Evolutionary conservation across 441 rosid species (phyloP), one percentile per base, ranked within the genome.

Genomic region (Codiaeum variegatum): DNA sequence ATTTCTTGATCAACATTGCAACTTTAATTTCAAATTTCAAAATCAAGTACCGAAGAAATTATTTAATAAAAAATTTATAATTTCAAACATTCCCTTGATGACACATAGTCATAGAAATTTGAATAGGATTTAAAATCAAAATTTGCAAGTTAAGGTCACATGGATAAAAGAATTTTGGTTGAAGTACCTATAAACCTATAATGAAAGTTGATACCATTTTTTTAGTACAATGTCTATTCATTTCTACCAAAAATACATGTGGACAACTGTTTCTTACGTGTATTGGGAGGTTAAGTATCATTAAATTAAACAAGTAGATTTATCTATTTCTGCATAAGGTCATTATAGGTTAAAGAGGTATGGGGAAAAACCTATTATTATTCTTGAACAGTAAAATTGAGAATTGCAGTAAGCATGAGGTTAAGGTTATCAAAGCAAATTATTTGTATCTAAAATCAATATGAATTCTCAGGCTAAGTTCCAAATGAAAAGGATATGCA

Each of bases 401-500:
- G 59, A 36, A 77, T 56, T 38, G 89, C 90, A 75, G 95, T 91
- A 78, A 90, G 82, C 84, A 85, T 66, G 80, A 90, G 91, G 67
- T 91, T 92, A 42, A 90, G 82, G 79, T 82, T 90, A 75, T 90
- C 95, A 75, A 88, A 90, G 85, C 91, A 88, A 63, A 90, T 92
- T 4, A 89, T 59, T 77, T 90, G 92, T 80, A 90, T 88, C 95
- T 88, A 88, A 83, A 74, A 83, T 23, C 52, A 72, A 66, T 63
- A 72, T 47, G 59, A 78, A 72, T 74, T 44, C 70, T 77, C 69
- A 83, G 78, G 68, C 76, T 73, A 38, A 16, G 55, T 29, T 59
- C 21, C 59, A 26, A 59, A 40, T 32, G 51, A 51, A 44, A 66
- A 73, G 38, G 42, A 60, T 23, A 69, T 42, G 23, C 38, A 71